These are phyloP conservation scores for Litsea cubeba DNA, from an alignment of 164 flowering plant species.

Conservation along the genomic window DNA sequence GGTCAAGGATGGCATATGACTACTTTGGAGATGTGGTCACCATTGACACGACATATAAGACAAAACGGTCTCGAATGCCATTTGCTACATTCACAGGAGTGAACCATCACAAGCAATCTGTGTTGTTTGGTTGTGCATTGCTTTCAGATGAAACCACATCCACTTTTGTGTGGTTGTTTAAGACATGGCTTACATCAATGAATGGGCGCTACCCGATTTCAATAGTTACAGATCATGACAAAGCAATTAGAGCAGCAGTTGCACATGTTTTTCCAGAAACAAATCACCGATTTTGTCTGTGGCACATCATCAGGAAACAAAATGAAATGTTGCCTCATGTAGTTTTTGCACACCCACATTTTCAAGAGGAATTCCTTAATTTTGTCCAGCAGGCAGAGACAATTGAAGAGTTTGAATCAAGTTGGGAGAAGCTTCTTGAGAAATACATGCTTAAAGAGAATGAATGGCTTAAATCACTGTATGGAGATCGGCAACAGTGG, in stretches of 20 bases:
- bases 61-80: slow-evolving; percentile 7
- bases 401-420: slow-evolving; percentile 10
- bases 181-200: slow-evolving; percentile 13
- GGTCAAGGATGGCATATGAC: slow-evolving; percentile 9
- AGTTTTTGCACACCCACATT: slow-evolving; percentile 7
- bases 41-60: slow-evolving; percentile 8
- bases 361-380: slow-evolving; percentile 9
- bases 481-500: slow-evolving; percentile 6
- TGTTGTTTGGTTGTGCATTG: slow-evolving; percentile 13
- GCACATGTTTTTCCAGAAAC: slow-evolving; percentile 10
- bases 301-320: slow-evolving; percentile 5
- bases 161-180: slow-evolving; percentile 16
- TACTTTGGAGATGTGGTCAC: slow-evolving; percentile 13
- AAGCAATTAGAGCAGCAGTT: slow-evolving; percentile 9
- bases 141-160: slow-evolving; percentile 7
- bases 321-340: background rate
- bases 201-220: slow-evolving; percentile 10
- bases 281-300: slow-evolving; percentile 4
- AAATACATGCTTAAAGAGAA: slow-evolving; percentile 8
- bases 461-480: slow-evolving; percentile 10
- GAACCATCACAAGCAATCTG: slow-evolving; percentile 9
- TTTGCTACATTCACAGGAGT: slow-evolving; percentile 9
- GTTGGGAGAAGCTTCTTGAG: slow-evolving; percentile 7
- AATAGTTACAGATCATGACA: slow-evolving; percentile 13
- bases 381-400: slow-evolving; percentile 4